Evolutionary conservation across 495 filamentous ascomycete genomes (phyloP).

Genomic region (Bathelium albidoporum): DNA sequence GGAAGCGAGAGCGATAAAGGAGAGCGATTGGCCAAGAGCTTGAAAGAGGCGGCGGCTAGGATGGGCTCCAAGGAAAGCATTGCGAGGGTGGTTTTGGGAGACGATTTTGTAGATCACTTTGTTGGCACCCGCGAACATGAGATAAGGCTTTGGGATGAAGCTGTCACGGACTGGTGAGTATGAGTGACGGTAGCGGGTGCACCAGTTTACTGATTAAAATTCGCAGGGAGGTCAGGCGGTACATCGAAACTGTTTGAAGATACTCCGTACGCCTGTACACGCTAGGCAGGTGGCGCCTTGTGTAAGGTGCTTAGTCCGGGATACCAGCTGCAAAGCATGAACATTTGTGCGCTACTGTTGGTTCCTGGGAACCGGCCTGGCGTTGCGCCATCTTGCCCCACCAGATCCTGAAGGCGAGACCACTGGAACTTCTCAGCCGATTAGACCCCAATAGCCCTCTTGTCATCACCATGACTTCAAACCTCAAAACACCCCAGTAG

Average conservation of each 20-base stretch:
- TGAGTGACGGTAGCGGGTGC: slow-evolving; percentile 20
- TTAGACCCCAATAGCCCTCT: not conserved
- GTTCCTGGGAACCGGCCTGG: too few species aligned
- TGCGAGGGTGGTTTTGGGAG: slow-evolving; percentile 82
- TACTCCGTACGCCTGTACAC: too few species aligned
- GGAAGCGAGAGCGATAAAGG: slow-evolving; percentile 57
- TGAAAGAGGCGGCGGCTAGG: slow-evolving; percentile 69
- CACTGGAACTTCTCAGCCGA: not conserved
- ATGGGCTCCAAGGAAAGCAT: slow-evolving; percentile 70
- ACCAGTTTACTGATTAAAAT: not conserved
- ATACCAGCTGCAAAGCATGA: too few species aligned
- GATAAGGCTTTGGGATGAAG: slow-evolving; percentile 82
- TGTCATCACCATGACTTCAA: not conserved
- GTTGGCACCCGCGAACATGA: slow-evolving; percentile 90
- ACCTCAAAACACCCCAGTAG: not conserved
- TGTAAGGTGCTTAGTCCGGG: too few species aligned
- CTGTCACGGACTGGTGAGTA: slow-evolving; percentile 82
- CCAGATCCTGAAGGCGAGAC: not conserved
- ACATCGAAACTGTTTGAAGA: slow-evolving; percentile 42
- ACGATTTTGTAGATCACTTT: slow-evolving; percentile 93
- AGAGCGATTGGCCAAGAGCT: slow-evolving; percentile 62
- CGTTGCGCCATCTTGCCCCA: not conserved
- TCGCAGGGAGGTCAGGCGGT: slow-evolving; percentile 40
- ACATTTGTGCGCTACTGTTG: too few species aligned
- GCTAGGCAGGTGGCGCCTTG: too few species aligned